Base-by-base conservation (phyloP, 176 grass and related monocot genomes). In the Themeda triandra region DNA sequence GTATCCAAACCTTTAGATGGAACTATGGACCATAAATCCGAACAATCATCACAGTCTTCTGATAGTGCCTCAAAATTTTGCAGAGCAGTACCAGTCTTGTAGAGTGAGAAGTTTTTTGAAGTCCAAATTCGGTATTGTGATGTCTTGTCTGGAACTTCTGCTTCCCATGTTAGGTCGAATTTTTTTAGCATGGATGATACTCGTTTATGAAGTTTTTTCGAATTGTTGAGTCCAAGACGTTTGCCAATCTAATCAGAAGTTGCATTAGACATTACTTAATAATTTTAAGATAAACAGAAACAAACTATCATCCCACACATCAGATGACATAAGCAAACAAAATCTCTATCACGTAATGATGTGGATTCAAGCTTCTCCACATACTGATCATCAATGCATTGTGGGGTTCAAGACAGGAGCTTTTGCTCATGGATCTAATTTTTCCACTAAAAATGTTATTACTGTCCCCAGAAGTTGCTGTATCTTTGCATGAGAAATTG, bases 51-150 rank as follows among this genome's bases (percentile, higher is more conserved):
- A 80, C 75, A 71, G 51, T 89, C 80, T 77, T 79, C 83, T 49
- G 80, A 42, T 76, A 88, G 69, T 1, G 29, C 77, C 87, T 90
- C 93, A 44, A 87, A 35, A 70, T 80, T 88, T 88, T 87, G 85
- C 53, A 85, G 86, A 76, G 71, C 80, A 82, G 44, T 73, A 51
- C 84, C 84, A 83, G 91, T 58, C 87, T 90, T 87, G 73, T 88
- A 89, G 6, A 77, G 78, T 30, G 69, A 83, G 65, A 90, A 93
- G 75, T 92, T 93, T 89, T 88, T 82, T 64, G 62, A 86, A 79
- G 96, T 98, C 96, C 96, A 98, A 90, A 95, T 79, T 69, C 96
- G 89, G 80, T 93, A 94, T 53, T 88, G 85, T 63, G 91, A 82
- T 78, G 92, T 82, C 66, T 86, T 95, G 58, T 98, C 83, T 73